Evolutionary conservation across 225 moss, liverwort and hornwort genomes (phyloP), one percentile per base, ranked within the genome.

Genomic region (Takakia lepidozioides): DNA sequence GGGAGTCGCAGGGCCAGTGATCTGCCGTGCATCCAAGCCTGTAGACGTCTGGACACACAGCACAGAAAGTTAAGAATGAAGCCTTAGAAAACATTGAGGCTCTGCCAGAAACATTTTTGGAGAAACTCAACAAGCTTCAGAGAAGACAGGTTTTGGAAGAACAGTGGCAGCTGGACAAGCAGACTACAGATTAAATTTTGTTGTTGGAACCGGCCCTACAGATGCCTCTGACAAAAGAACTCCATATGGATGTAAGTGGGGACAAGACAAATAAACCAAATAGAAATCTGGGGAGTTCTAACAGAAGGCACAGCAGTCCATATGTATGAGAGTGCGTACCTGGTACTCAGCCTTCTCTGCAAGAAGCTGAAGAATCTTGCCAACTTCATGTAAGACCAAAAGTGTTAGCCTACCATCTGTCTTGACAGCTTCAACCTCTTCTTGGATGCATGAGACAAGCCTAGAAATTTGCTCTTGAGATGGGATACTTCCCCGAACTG

Each of bases 381-480:
- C 89, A 13, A 89, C 82, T 71, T 95, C 89, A 23, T 71, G 74
- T 62, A 95, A 42, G 25, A 90, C 89, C 53, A 95, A 58, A 49
- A 84, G 63, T 11, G 87, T 90, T 20, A 95, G 84, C 51, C 82
- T 78, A 36, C 70, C 73, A 56, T 95, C 90, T 2, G 84, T 74
- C 55, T 80, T 77, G 51, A 80, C 82, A 41, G 80, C 68, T 70
- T 95, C 87, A 27, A 95, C 70, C 64, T 95, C 95, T 58, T 95
- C 95, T 60, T 95, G 90, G 36, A 90, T 78, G 50, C 95, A 82
- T 27, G 82, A 73, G 17, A 87, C 54, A 32, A 95, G 78, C 63
- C 84, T 86, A 8, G 63, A 68, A 59, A 95, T 74, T 59, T 90
- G 95, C 43, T 95, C 95, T 66, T 95, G 95, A 67, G 95, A 60